Base-by-base conservation (phyloP, 2,329 filamentous ascomycete genomes). In the Thelonectria blattea region DNA sequence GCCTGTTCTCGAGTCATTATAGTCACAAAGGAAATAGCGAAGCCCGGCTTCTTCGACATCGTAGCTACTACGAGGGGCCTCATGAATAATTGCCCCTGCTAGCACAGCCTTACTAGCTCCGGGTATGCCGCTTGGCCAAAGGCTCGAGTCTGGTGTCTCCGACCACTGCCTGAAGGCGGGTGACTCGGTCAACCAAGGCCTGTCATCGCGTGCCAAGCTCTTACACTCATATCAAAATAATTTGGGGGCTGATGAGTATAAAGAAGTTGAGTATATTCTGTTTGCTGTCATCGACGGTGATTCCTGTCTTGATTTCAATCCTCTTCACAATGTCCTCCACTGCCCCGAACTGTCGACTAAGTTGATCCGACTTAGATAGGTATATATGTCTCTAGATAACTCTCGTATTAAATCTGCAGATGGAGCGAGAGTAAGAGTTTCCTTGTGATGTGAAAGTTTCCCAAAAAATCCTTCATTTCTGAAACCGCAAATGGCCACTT, bases 51-150 rank as follows among this genome's bases (percentile, higher is more conserved):
- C 22, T 17, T 7, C 3, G 4, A 24, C 41, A 15, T 20, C 0
- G 15, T 39, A 6, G 4, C 15, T 52, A 3, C 6, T 11, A 22
- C 3, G 6, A 3, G 60, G 18, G 2, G 34, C 50, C 14, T 67
- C 55, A 8, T 59, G 52, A 1, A 58, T 45, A 0, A 42, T 52
- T 0, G 49, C 30, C 3, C 57, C 54, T 0, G 65, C 56, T 0
- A 67, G 15, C 8, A 65, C 0, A 0, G 65, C 56, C 41, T 67
- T 67, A 1, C 62, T 50, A 11, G 46, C 43, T 2, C 65, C 55
- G 0, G 62, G 60, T 5, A 65, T 65, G 0, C 62, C 65, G 3
- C 37, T 58, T 2, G 63, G 14, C 62, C 62, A 62, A 0, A 62
- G 42, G 1, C 48, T 61, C 0, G 55, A 61, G 9, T 24, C 15